Percentiles rank a stretch among this genome's conserved stretches.
phyloP scores from a whole-genome alignment of 2,329 filamentous ascomycete species.

The Scedosporium apiospermum region DNA sequence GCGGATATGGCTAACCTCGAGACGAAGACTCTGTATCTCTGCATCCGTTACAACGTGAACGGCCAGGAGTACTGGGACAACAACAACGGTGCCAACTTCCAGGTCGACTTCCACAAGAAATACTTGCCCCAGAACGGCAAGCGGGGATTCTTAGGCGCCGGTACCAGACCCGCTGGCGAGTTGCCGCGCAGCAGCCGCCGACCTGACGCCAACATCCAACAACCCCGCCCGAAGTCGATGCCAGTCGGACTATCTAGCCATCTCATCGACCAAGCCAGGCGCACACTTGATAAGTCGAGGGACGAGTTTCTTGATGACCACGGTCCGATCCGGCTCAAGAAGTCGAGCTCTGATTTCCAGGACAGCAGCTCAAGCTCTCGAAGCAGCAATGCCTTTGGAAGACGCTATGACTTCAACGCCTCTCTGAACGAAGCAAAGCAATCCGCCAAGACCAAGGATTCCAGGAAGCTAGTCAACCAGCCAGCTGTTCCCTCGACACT shows the following conservation, averaged over 20 bases:
- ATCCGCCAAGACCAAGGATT: slow-evolving; percentile 49
- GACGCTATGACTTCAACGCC: slow-evolving; percentile 93
- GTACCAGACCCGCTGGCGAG: slow-evolving; percentile 39
- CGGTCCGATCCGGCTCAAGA: slow-evolving; percentile 34
- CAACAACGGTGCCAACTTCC: slow-evolving; percentile 79
- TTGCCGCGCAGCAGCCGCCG: slow-evolving; percentile 61
- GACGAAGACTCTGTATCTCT: slow-evolving; percentile 85
- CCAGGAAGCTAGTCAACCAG: slow-evolving; percentile 5
- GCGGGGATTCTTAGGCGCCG: slow-evolving; percentile 39
- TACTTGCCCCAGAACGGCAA: slow-evolving; percentile 52
- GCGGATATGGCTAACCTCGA: slow-evolving; percentile 87
- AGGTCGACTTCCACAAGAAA: slow-evolving; percentile 86
- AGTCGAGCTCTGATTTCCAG: slow-evolving; percentile 53
- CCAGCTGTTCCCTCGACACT: neutral
- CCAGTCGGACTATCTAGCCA: slow-evolving; percentile 54
- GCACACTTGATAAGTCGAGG: slow-evolving; percentile 50
- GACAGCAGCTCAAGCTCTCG: slow-evolving; percentile 38
- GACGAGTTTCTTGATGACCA: slow-evolving; percentile 57
- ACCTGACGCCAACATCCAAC: slow-evolving; percentile 23
- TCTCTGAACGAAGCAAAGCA: slow-evolving; percentile 78
- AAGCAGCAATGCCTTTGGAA: slow-evolving; percentile 70
- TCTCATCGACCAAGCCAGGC: slow-evolving; percentile 53
- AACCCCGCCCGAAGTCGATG: slow-evolving; percentile 44
- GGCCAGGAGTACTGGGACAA: slow-evolving; percentile 93
- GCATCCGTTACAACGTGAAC: slow-evolving; percentile 76